Conservation (phyloP, 1,139 yeast genomes). For the Lodderomyces beijingensis region DNA sequence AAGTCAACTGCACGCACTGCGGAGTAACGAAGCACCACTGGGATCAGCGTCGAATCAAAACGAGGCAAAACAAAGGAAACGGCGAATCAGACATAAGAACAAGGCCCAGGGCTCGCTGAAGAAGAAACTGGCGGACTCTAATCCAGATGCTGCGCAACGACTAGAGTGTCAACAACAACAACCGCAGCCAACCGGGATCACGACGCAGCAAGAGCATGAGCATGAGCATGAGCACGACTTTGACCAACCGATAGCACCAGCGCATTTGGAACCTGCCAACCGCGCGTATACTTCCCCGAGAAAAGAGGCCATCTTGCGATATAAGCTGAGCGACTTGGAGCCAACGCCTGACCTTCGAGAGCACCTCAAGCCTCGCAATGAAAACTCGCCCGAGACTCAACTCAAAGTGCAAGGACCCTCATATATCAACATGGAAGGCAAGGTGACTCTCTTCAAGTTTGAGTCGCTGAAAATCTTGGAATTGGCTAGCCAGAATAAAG, state of each 20-base stretch:
- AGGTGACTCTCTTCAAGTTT: slow-evolving; percentile 35
- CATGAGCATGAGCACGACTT: too few relatives aligned
- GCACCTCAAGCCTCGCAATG: slow-evolving; percentile 16
- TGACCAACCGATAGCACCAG: slow-evolving; percentile 3
- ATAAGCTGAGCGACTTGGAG: slow-evolving; percentile 30
- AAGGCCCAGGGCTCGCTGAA: too few relatives aligned
- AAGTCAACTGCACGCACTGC: too few relatives aligned
- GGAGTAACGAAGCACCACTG: too few relatives aligned
- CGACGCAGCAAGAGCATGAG: too few relatives aligned
- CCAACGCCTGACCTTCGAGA: slow-evolving; percentile 28
- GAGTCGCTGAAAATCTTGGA: slow-evolving; percentile 38
- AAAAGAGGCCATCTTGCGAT: slow-evolving; percentile 37
- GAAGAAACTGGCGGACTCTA: too few relatives aligned
- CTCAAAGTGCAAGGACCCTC: not conserved
- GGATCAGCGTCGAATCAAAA: slow-evolving; percentile 1
- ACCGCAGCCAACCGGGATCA: too few relatives aligned
- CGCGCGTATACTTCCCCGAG: slow-evolving; percentile 23
- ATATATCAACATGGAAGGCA: slow-evolving; percentile 24
- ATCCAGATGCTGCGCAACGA: too few relatives aligned
- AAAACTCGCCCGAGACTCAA: not conserved
- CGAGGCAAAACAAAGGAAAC: slow-evolving; percentile 1
- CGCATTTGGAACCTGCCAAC: not conserved
- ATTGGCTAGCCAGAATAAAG: slow-evolving; percentile 30
- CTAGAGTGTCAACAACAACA: too few relatives aligned
- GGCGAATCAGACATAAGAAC: not conserved